These are phyloP conservation scores for sunflower (Helianthus annuus) DNA, from an alignment of 129 eudicot genomes.

Conservation along the genomic window DNA sequence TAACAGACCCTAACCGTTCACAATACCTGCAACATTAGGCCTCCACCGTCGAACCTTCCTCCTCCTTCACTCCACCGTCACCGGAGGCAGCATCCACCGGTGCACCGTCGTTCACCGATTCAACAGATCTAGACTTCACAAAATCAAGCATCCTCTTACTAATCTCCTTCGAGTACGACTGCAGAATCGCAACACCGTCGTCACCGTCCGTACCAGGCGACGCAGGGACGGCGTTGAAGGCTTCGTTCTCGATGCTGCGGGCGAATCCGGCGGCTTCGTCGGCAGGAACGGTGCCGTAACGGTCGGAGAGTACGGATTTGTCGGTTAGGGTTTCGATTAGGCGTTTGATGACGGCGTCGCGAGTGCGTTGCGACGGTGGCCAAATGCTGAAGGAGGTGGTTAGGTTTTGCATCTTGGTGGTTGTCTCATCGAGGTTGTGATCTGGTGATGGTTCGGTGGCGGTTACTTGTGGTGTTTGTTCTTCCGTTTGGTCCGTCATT, in stretches of 20 bases:
- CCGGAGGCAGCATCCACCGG: background rate
- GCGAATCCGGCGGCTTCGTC: slow-evolving; percentile 55
- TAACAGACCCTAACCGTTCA: slow-evolving; percentile 23
- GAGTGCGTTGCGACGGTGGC: slow-evolving; percentile 91
- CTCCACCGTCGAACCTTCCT: slow-evolving; percentile 21
- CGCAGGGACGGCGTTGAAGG: slow-evolving; percentile 50
- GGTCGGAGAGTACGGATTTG: slow-evolving; percentile 79
- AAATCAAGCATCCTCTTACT: slow-evolving; percentile 73
- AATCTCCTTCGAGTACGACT: slow-evolving; percentile 81
- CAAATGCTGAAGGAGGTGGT: slow-evolving; percentile 74
- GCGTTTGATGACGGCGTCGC: slow-evolving; percentile 80
- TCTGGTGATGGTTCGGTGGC: background rate
- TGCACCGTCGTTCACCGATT: slow-evolving; percentile 15
- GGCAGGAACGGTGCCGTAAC: slow-evolving; percentile 62
- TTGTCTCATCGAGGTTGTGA: slow-evolving; percentile 3
- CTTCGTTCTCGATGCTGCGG: slow-evolving; percentile 62
- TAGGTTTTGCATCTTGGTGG: slow-evolving; percentile 29
- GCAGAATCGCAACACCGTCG: slow-evolving; percentile 78
- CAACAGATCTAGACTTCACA: slow-evolving; percentile 70
- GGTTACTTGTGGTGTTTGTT: slow-evolving; percentile 16
- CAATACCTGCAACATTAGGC: slow-evolving; percentile 2
- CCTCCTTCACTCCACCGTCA: background rate
- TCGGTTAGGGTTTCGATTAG: slow-evolving; percentile 75
- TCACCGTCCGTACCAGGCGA: slow-evolving; percentile 41
- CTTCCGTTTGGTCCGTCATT: slow-evolving; percentile 31